Conservation (phyloP, 352 stramenopile species). For the Phytophthora agathidicida region DNA sequence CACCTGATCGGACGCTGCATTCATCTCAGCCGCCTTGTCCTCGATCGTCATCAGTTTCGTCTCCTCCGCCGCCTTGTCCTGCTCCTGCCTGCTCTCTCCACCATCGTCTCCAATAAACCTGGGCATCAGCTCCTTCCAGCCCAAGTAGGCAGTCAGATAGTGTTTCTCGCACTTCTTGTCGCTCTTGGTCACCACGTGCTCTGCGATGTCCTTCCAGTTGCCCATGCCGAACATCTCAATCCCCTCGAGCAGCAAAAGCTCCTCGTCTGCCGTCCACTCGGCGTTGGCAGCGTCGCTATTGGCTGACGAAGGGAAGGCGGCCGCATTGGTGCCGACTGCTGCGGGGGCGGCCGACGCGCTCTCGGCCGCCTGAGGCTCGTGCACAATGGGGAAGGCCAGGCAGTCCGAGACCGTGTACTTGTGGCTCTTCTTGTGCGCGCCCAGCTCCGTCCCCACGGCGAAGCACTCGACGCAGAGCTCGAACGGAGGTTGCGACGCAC, state of each 20-base stretch:
- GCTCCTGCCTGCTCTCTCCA: conserved; percentile 32
- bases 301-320: conserved; percentile 7
- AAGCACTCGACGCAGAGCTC: conserved; percentile 97
- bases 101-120: conserved; percentile 63
- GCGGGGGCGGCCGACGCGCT: conserved; percentile 8
- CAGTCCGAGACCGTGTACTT: conserved; percentile 86
- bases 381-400: conserved; percentile 76
- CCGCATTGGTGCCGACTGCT: conserved; percentile 27
- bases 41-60: conserved; percentile 28
- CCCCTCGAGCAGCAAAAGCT: conserved; percentile 95
- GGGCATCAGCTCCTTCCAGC: conserved; percentile 59
- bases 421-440: conserved; percentile 83
- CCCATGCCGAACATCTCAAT: conserved; percentile 96
- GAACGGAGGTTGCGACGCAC: conserved; percentile 47
- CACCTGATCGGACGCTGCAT: conserved; percentile 16
- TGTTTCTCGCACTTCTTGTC: conserved; percentile 91
- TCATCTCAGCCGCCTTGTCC: conserved; percentile 33
- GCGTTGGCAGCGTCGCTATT: conserved; percentile 14
- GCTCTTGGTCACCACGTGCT: conserved; percentile 85
- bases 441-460: conserved; percentile 77
- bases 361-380: conserved; percentile 35
- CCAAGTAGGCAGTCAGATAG: conserved; percentile 87
- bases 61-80: neutral
- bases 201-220: conserved; percentile 96
- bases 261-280: conserved; percentile 95